phyloP scores from a whole-genome alignment of 192 early-diverging fungal species.

The Podochytrium sp. region DNA sequence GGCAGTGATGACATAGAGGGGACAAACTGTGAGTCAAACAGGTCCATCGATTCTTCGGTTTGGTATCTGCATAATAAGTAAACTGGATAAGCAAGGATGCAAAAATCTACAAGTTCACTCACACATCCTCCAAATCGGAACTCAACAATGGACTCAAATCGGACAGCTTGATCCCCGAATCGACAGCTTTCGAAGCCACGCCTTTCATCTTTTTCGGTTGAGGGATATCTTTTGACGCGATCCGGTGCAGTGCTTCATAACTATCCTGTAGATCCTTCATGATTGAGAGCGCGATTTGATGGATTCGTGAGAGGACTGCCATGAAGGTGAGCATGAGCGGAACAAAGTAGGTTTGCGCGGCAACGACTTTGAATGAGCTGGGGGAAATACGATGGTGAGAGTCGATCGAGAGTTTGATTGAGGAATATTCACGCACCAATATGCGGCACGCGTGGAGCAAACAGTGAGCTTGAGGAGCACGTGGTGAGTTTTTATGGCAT shows the following conservation, averaged over 20 bases:
- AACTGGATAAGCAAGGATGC: too few species aligned
- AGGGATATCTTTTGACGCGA: background rate
- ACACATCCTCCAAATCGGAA: background rate
- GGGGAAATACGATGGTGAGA: background rate
- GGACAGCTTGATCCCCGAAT: background rate
- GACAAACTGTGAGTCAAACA: too few species aligned
- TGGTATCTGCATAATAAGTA: too few species aligned
- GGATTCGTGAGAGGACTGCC: background rate
- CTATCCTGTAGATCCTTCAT: background rate
- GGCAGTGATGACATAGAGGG: too few species aligned
- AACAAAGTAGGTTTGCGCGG: constrained; percentile 5
- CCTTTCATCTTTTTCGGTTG: background rate
- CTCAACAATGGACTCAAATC: background rate
- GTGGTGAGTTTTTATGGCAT: background rate
- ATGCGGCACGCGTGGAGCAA: background rate
- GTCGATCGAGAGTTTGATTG: background rate
- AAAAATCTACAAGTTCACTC: too few species aligned
- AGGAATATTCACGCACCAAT: background rate
- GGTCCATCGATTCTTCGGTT: too few species aligned
- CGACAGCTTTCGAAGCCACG: background rate
- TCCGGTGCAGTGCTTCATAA: background rate
- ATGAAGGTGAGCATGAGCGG: background rate
- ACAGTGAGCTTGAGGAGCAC: background rate
- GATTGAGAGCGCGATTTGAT: background rate
- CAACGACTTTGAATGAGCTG: constrained; percentile 6